Conservation (phyloP, 2,329 filamentous ascomycete genomes). For the Metarhizium guizhouense region DNA sequence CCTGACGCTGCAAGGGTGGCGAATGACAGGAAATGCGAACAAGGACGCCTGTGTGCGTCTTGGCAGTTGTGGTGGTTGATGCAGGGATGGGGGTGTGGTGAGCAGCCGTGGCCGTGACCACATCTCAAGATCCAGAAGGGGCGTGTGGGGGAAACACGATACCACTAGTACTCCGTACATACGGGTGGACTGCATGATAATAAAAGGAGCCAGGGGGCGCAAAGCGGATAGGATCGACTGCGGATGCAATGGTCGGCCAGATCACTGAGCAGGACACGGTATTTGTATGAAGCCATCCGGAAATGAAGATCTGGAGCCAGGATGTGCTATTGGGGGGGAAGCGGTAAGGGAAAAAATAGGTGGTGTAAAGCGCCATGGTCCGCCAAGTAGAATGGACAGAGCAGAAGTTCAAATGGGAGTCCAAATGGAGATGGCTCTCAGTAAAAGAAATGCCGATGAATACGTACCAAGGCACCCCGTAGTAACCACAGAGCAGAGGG, state of each 20-base stretch:
- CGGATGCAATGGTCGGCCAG: not conserved
- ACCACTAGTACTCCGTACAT: not conserved
- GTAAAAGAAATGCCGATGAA: not conserved
- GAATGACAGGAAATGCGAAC: constrained; percentile 5
- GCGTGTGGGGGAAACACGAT: not conserved
- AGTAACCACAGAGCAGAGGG: not conserved
- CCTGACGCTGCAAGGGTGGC: constrained; percentile 11
- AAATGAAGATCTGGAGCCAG: not conserved
- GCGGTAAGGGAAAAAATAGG: not conserved
- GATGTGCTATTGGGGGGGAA: not conserved
- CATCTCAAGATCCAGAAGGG: not conserved
- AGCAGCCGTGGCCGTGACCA: not conserved
- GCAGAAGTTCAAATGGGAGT: too few species aligned
- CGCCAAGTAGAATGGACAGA: too few species aligned
- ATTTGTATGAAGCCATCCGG: not conserved
- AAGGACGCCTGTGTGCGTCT: not conserved
- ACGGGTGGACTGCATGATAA: not conserved
- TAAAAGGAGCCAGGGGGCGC: not conserved
- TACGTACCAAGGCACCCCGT: not conserved
- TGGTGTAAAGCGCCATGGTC: not conserved
- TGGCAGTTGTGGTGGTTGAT: not conserved
- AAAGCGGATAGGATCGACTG: not conserved
- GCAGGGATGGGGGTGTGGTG: constrained; percentile 1
- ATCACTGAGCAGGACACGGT: not conserved
- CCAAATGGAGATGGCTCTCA: too few species aligned